Evolutionary conservation across 2,329 filamentous ascomycete genomes (phyloP).

Genomic region (Pseudonectria foliicola): DNA sequence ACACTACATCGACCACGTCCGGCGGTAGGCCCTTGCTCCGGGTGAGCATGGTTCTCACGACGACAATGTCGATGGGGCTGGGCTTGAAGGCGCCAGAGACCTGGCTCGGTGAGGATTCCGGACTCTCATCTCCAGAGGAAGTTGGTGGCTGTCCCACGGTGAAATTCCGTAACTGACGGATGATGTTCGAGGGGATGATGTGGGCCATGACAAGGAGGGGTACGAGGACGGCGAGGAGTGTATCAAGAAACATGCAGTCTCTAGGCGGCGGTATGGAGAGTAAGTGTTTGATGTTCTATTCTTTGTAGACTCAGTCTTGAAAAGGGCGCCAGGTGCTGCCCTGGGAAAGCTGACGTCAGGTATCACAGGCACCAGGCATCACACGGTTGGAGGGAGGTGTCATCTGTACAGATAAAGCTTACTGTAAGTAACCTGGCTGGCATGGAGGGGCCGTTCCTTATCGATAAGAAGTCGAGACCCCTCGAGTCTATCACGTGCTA

Average conservation of each 20-base stretch:
- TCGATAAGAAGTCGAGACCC: not conserved
- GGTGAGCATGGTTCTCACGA: conserved; percentile 41
- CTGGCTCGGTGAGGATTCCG: conserved; percentile 1
- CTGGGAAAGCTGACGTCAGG: not conserved
- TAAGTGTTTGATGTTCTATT: no score
- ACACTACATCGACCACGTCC: conserved; percentile 48
- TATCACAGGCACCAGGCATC: not conserved
- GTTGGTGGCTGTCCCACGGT: no score
- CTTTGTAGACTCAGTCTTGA: no score
- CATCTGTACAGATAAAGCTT: no score
- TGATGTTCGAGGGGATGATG: conserved; percentile 16
- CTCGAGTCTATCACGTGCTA: not conserved
- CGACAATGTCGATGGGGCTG: conserved; percentile 40
- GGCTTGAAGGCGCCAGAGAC: conserved; percentile 24
- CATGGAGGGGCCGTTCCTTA: no score
- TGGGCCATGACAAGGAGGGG: conserved; percentile 21
- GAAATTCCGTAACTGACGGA: conserved; percentile 12
- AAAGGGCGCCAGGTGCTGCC: no score
- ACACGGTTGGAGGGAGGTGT: not conserved
- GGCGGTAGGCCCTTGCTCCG: conserved; percentile 39
- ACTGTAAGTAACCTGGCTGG: no score
- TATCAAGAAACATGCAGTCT: conserved; percentile 8
- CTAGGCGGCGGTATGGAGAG: no score
- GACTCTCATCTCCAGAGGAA: not conserved
- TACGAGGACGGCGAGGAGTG: conserved; percentile 7